Evolutionary conservation across 1,284 basidiomycete genomes (phyloP), one percentile per base, ranked within the genome.

Genomic region (Apiotrichum akiyoshidainum): DNA sequence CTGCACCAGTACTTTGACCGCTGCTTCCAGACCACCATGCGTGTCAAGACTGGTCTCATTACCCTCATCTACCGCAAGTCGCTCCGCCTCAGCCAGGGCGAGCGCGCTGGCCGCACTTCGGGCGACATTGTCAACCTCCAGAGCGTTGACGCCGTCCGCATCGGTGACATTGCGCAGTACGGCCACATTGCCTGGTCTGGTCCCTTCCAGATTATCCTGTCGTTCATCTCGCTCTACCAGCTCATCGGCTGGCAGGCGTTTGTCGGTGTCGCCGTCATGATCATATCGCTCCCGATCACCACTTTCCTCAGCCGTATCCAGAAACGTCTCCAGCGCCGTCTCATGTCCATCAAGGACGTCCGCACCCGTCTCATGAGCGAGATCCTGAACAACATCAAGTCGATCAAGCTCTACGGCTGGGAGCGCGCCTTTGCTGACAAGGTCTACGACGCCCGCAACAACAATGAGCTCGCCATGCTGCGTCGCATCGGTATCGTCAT

Each of bases 51-150:
- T 0, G 92, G 93, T 1, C 82, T 98, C 21, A 85, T 97, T 40
- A 87, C 87, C 0, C 83, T 84, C 1, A 90, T 95, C 55, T 97
- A 94, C 80, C 82, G 87, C 62, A 96, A 97, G 75, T 84, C 90
- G 0, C 81, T 98, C 21, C 82, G 89, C 1, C 83, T 97, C 21
- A 90, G 89, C 10, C 92, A 87, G 65, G 87, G 92, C 59, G 92
- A 91, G 69, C 85, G 88, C 5, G 82, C 82, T 7, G 69, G 79
- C 33, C 85, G 89, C 40, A 84, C 89, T 0, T 87, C 90, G 0
- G 94, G 94, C 5, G 92, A 97, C 70, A 92, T 96, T 52, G 91
- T 96, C 66, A 97, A 97, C 72, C 78, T 96, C 33, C 94, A 95
- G 88, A 88, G 86, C 13, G 90, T 95, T 21, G 78, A 79, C 60